Evolutionary conservation across 768 basidiomycete species (phyloP).

Genomic region (Pleurotus tuber-regium): DNA sequence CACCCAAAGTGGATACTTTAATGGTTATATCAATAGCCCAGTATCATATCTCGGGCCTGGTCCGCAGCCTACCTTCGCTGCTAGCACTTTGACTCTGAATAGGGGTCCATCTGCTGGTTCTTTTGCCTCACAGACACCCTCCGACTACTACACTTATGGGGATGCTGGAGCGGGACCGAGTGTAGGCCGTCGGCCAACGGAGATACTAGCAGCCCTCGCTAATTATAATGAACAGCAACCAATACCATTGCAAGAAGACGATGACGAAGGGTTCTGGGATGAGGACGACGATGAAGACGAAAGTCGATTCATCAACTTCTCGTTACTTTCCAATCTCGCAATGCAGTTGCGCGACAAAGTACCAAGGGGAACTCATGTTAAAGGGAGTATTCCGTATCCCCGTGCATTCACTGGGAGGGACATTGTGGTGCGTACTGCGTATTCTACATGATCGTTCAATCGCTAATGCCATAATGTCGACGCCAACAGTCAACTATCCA

Average conservation of each 20-base stretch:
- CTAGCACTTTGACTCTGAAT: constrained; percentile 17
- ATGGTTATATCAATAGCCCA: constrained; percentile 4
- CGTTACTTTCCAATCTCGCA: constrained; percentile 84
- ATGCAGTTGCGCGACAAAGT: constrained; percentile 90
- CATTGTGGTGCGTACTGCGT: constrained; percentile 73
- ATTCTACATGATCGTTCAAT: background rate
- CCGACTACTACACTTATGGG: constrained; percentile 13
- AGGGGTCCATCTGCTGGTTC: constrained; percentile 28
- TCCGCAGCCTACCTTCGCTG: background rate
- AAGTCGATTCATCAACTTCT: constrained; percentile 82
- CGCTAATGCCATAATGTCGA: background rate
- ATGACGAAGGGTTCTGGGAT: constrained; percentile 52
- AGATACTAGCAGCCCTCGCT: constrained; percentile 27
- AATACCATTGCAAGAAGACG: constrained; percentile 41
- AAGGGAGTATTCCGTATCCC: constrained; percentile 90
- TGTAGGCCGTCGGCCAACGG: constrained; percentile 21
- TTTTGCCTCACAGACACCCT: constrained; percentile 20
- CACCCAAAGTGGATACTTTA: background rate
- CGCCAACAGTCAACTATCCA: constrained; percentile 76
- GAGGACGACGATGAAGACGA: constrained; percentile 68
- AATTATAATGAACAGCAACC: constrained; percentile 28
- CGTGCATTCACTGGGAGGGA: constrained; percentile 93
- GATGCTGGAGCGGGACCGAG: constrained; percentile 8
- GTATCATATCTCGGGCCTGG: background rate
- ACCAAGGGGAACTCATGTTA: constrained; percentile 81